Conservation (phyloP, 768 basidiomycete genomes). For the Phanerodontia chrysosporium region DNA sequence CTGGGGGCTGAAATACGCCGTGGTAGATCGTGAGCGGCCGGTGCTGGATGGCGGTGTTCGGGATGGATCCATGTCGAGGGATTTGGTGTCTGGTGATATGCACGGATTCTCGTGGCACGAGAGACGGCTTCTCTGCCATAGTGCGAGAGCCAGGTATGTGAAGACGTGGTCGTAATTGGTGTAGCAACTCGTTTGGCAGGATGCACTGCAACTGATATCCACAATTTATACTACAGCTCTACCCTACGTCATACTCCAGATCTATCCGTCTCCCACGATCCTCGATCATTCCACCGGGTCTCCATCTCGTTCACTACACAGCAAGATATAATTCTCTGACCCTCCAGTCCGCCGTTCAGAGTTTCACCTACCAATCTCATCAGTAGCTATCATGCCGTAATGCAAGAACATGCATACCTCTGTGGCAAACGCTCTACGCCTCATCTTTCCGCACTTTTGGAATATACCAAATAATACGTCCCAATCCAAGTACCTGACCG, state of each 20-base stretch:
- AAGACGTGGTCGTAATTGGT: no score
- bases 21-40: constrained; percentile 37
- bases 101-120: constrained; percentile 23
- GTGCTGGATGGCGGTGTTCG: constrained; percentile 33
- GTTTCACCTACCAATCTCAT: not conserved
- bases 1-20: constrained; percentile 22
- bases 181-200: no score
- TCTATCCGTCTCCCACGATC: no score
- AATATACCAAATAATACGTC: not conserved
- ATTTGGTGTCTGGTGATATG: constrained; percentile 29
- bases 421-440: not conserved
- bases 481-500: constrained; percentile 4
- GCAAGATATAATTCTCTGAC: no score
- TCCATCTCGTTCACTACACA: no score
- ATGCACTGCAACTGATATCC: no score
- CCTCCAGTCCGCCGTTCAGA: not conserved
- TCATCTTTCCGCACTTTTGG: not conserved
- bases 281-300: no score
- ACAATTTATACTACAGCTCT: no score
- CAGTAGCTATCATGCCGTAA: not conserved
- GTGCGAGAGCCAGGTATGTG: not conserved
- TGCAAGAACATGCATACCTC: not conserved
- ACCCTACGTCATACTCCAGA: not conserved
- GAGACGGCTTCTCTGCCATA: not conserved
- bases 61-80: constrained; percentile 28